Evolutionary conservation across 306 rosid species (phyloP), one percentile per base, ranked within the genome.

Genomic region (Vigna mungo): DNA sequence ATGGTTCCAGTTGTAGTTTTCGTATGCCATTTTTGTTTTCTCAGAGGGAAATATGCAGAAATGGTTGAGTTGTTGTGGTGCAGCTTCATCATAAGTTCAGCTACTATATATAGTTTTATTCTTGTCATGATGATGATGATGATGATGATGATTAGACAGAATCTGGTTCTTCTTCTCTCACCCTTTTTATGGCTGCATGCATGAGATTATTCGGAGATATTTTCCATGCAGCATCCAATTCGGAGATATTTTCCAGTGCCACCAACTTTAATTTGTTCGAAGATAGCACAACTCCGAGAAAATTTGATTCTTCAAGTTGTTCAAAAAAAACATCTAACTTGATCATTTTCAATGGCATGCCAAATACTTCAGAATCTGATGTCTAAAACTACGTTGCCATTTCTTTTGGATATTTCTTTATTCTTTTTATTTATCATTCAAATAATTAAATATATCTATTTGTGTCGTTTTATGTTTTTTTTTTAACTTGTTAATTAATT

Each of bases 11-110:
- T 52, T 32, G 18, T 82, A 6, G 74, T 78, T 68, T 43, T 78
- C 71, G 76, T 75, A 66, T 34, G 86, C 75, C 88, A 85, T 85
- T 79, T 81, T 30, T 23, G 27, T 25, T 20, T 7, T 5, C 2
- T 32, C 0, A 2, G 13, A 41, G 13, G 13, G 46, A 9, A 39
- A 41, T 3, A 14, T 44, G 15, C 3, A 12, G 49, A 44, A 44
- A 44, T 44, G 49, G 49, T 11, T 44, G 5, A 12, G 5, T 12
- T 82, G 15, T 12, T 82, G 70, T 20, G 72, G 12, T 59, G 16
- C 61, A 5, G 1, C 10, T 63, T 55, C 37, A 6, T 63, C 71
- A 71, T 37, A 12, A 30, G 44, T 56, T 63, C 59, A 61, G 16
- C 39, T 36, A 12, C 39, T 81, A 81, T 73, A 62, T 78, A 81